These are phyloP conservation scores for Xylariaceae sp. DNA, from an alignment of 2,329 filamentous ascomycete genomes.

Conservation along the genomic window DNA sequence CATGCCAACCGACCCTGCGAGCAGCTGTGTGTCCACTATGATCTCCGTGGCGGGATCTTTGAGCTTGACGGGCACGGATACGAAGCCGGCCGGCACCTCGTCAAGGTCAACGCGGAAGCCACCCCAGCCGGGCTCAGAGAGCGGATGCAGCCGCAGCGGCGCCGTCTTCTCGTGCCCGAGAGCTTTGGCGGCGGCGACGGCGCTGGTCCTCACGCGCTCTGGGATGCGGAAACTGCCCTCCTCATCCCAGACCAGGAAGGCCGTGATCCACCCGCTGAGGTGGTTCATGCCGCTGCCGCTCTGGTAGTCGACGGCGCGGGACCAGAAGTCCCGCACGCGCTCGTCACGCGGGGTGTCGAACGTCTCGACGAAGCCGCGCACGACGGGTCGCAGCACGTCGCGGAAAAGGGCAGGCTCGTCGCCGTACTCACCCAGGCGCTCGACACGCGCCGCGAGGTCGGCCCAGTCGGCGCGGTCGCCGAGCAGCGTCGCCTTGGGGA, in stretches of 20 bases:
- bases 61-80: neutral
- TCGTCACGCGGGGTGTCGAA: neutral
- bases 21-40: neutral
- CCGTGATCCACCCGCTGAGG: neutral
- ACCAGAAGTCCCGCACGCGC: neutral
- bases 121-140: neutral
- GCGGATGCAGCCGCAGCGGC: neutral
- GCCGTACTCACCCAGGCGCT: neutral
- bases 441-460: neutral
- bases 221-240: neutral
- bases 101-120: neutral
- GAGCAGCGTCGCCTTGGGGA: neutral
- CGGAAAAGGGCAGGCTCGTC: neutral
- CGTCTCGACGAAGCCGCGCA: neutral
- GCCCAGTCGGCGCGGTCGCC: neutral
- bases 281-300: neutral
- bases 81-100: neutral
- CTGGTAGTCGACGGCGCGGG: neutral
- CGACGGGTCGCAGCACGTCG: neutral
- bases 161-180: neutral
- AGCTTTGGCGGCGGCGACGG: neutral
- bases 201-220: neutral
- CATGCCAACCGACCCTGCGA: neutral
- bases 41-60: neutral
- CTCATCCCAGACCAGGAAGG: neutral